Evolutionary conservation across 2,329 filamentous ascomycete genomes (phyloP).

Genomic region (Trichoderma cornu-damae): DNA sequence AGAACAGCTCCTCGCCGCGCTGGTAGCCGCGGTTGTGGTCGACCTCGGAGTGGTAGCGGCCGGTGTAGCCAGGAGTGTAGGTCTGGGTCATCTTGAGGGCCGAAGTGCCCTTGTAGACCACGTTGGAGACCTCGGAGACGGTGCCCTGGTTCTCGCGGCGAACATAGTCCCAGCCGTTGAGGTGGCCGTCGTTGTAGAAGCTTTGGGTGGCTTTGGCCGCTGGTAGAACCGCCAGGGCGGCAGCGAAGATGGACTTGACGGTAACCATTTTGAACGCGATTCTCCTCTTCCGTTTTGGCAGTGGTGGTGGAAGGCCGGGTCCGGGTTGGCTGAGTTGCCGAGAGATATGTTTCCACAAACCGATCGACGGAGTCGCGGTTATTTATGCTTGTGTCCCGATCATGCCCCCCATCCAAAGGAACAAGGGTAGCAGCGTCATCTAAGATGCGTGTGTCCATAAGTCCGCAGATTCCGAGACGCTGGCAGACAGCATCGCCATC

Average conservation of each 20-base stretch:
- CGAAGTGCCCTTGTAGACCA: constrained; percentile 34
- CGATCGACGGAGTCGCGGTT: not conserved
- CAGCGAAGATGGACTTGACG: constrained; percentile 17
- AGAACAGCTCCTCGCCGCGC: constrained; percentile 42
- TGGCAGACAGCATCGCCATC: not conserved
- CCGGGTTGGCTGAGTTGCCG: not conserved
- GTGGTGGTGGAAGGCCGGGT: not conserved
- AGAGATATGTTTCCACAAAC: not conserved
- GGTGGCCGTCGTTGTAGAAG: constrained; percentile 41
- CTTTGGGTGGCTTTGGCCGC: constrained; percentile 31
- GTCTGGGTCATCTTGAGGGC: constrained; percentile 44
- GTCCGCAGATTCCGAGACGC: not conserved
- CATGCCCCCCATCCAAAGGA: too few species aligned
- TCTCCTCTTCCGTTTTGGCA: not conserved
- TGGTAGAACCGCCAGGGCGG: constrained; percentile 24
- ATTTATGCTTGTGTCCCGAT: constrained; percentile 1
- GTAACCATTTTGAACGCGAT: constrained; percentile 15
- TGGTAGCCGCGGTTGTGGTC: constrained; percentile 41
- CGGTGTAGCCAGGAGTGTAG: constrained; percentile 38
- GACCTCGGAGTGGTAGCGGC: constrained; percentile 47
- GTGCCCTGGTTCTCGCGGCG: constrained; percentile 40
- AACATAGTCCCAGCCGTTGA: constrained; percentile 37
- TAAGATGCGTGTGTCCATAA: not conserved
- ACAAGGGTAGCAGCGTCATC: not conserved
- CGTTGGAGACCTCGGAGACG: constrained; percentile 39